Evolutionary conservation across 2,329 filamentous ascomycete genomes (phyloP), one percentile per base, ranked within the genome.

Genomic region (Lizonia empirigonia): DNA sequence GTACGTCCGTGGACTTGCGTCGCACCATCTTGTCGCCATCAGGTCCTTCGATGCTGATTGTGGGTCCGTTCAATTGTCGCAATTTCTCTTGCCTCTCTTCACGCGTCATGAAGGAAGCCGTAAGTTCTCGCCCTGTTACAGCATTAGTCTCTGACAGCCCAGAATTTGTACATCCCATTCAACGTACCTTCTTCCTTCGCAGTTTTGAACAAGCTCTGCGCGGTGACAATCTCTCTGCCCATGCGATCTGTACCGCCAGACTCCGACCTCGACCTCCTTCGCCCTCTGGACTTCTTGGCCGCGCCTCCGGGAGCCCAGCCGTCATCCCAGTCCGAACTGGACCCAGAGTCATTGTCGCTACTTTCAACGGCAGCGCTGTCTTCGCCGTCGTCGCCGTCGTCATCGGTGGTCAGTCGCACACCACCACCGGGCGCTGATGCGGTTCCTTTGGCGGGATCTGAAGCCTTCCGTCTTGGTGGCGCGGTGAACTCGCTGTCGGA

Each of bases 141-240:
- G 24, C 40, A 48, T 57, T 46, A 70, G 51, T 29, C 15, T 22
- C 15, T 24, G 26, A 24, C 12, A 30, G 9, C 16, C 40, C 10
- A 58, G 38, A 23, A 22, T 4, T 8, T 29, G 5, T 13, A 10
- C 9, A 32, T 7, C 10, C 5, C 6, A 16, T 2, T 32, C 10
- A 37, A 60, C 88, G 67, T 79, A 90, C 90, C 83, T 69, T 93
- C 89, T 79, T 91, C 87, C 68, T 93, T 87, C 1, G 87, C 86
- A 6, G 88, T 88, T 30, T 87, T 88, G 44, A 92, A 75, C 48
- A 91, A 71, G 63, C 86, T 90, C 67, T 79, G 76, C 1, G 81
- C 77, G 61, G 77, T 78, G 51, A 56, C 73, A 67, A 58, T 72
- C 56, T 63, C 76, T 45, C 54, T 49, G 7, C 66, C 67, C 60